Evolutionary conservation across 164 flowering plant genomes (phyloP), one percentile per base, ranked within the genome.

Genomic region (Euptelea pleiosperma): DNA sequence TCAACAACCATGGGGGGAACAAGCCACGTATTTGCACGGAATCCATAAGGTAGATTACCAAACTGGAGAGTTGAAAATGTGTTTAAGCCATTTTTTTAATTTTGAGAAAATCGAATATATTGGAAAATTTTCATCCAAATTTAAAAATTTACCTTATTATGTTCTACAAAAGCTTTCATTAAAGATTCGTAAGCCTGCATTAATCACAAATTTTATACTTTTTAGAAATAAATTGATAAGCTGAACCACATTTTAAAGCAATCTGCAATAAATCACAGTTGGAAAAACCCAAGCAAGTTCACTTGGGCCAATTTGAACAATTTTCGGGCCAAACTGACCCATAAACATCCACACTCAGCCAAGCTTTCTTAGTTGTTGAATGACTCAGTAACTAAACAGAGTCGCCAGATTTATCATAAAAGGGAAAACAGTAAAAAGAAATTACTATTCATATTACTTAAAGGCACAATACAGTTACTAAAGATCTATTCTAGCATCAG

Each of bases 21-120:
- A 66, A 93, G 84, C 97, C 97, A 93, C 36, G 97, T 82, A 63
- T 93, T 93, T 59, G 91, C 86, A 41, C 98, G 97, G 63, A 87
- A 86, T 31, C 97, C 97, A 78, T 80, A 93, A 25, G 98, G 98
- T 61, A 93, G 91, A 73, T 93, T 90, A 21, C 98, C 98, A 77
- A 89, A 93, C 98, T 93, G 82, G 57, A 79, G 35, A 44, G 47
- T 14, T 18, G 8, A 41, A 33, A 16, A 65, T 15, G 12, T 10
- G 30, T 18, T 18, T 51, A 24, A 22, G 24, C 3, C 1, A 6
- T 11, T 44, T 57, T 37, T 8, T 9, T 16, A 7, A 33, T 18
- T 46, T 15, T 18, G 16, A 33, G n/a, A 22, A 58, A 44, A 44
- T 6, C 25, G 31, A n/a, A 33, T 15, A 31, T 34, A 46, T 19